These are phyloP conservation scores for Plasmodium falciparum DNA, from an alignment of 169 alveolate genomes.

Conservation along the genomic window DNA sequence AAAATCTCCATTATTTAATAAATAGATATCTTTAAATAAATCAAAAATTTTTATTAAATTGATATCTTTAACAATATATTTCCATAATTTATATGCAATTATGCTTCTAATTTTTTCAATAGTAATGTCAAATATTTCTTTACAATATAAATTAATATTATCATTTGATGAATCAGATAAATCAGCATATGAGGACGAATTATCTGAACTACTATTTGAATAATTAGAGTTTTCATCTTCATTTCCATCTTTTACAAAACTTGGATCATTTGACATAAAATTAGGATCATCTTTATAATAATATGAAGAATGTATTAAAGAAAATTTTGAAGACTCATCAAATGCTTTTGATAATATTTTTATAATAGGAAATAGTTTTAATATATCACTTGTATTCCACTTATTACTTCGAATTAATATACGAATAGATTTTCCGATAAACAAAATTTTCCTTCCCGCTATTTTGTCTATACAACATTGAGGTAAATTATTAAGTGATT, in stretches of 20 bases:
- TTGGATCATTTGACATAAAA: neutral
- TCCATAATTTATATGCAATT: constrained; percentile 82
- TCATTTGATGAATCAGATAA: constrained; percentile 48
- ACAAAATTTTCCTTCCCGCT: constrained; percentile 76
- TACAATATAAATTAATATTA: constrained; percentile 35
- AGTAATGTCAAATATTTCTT: constrained; percentile 74
- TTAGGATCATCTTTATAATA: constrained; percentile 9
- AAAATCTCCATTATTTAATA: constrained; percentile 79
- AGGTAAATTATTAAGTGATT: constrained; percentile 68
- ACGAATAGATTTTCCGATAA: constrained; percentile 83
- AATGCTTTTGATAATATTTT: constrained; percentile 75
- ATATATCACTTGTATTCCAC: constrained; percentile 72
- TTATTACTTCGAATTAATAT: constrained; percentile 78
- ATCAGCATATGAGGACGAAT: constrained; percentile 25
- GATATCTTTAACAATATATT: constrained; percentile 71
- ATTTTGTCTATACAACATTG: constrained; percentile 72
- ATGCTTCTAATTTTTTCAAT: constrained; percentile 79
- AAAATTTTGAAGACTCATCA: constrained; percentile 12
- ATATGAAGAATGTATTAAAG: neutral
- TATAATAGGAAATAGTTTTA: constrained; percentile 62
- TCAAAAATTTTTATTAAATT: constrained; percentile 74
- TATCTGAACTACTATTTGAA: neutral
- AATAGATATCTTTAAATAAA: constrained; percentile 79
- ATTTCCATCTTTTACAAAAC: neutral
- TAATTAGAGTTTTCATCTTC: neutral